Evolutionary conservation across 805 yeast genomes (phyloP), one percentile per base, ranked within the genome.

Genomic region (Lipomyces starkeyi): DNA sequence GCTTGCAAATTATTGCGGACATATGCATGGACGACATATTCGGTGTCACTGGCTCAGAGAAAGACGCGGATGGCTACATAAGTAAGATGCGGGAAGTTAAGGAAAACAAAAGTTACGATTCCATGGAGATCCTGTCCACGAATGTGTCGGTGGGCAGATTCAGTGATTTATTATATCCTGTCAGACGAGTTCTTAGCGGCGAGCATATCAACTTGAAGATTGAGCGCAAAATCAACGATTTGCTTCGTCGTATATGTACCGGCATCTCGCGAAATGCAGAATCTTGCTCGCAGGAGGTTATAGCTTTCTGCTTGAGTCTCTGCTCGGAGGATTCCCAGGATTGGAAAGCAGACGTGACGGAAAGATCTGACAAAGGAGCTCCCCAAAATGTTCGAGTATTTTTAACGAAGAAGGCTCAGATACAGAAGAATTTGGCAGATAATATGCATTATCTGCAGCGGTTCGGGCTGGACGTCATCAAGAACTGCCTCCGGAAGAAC

Each of bases 21-120:
- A 82, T 92, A 17, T 83, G 93, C 27, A 94, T 94, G 97, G 97
- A 93, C 75, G 97, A 94, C 75, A 85, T 88, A 3, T 93, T 95
- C 78, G 99, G 99, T 29, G 85, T 89, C 9, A 91, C 97, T 2
- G 97, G 97, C 47, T 90, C 89, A 75, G 98, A 95, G 75, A 94
- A 95, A 76, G 98, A 95, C 71, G 93, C 95, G 4, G 98, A 93
- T 69, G 97, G 93, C 22, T 94, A 95, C 75, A 86, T 85, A 62
- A 88, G 91, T 37, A 87, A 88, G 69, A 91, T 93, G 87, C 91
- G 90, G 74, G 99, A 94, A 81, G 94, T 95, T 47, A 93, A 92
- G 76, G 88, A 87, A 71, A 91, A 91, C 75, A 92, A 92, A 79
- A 89, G 97, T 81, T 90, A 81, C 76, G 98, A 95, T 73, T 87